Evolutionary conservation across 2,329 filamentous ascomycete genomes (phyloP).

Genomic region (Arthrobotrys iridis): DNA sequence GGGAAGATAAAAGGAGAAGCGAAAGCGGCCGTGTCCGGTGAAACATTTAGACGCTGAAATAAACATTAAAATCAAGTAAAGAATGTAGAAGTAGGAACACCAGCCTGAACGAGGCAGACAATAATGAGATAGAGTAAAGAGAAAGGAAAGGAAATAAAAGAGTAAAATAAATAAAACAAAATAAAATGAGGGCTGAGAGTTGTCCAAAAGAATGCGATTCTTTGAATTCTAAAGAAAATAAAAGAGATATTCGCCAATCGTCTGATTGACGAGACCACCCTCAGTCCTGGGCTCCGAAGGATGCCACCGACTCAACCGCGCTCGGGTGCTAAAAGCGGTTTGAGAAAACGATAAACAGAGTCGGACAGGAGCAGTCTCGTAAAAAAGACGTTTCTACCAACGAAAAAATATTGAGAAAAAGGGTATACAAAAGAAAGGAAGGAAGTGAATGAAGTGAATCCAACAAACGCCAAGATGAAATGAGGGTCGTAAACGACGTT

Average conservation of each 20-base stretch:
- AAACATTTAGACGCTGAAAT: not conserved
- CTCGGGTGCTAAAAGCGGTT: not conserved
- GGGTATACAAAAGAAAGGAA: conserved; percentile 43
- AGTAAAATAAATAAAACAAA: not conserved
- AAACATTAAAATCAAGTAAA: conserved; percentile 31
- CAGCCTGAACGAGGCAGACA: conserved; percentile 31
- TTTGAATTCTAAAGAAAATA: too few relatives aligned
- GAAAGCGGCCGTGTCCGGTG: not conserved
- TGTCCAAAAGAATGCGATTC: too few relatives aligned
- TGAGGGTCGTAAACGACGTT: conserved; percentile 45
- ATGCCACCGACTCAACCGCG: not conserved
- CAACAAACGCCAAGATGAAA: conserved; percentile 39
- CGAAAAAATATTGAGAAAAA: conserved; percentile 2
- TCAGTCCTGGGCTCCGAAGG: not conserved
- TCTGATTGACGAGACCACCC: conserved; percentile 14
- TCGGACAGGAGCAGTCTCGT: not conserved
- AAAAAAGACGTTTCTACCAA: not conserved
- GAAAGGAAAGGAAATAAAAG: not conserved
- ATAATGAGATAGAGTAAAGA: not conserved
- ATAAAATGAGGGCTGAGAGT: not conserved
- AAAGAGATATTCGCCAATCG: conserved; percentile 6
- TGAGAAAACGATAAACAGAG: not conserved
- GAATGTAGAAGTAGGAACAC: conserved; percentile 42
- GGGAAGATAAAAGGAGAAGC: not conserved
- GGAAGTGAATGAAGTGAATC: conserved; percentile 6